Percentiles rank a stretch among this genome's conserved stretches.
These are phyloP conservation scores for Chenopodium album DNA, from an alignment of 148 eudicot species.

Conservation along the genomic window DNA sequence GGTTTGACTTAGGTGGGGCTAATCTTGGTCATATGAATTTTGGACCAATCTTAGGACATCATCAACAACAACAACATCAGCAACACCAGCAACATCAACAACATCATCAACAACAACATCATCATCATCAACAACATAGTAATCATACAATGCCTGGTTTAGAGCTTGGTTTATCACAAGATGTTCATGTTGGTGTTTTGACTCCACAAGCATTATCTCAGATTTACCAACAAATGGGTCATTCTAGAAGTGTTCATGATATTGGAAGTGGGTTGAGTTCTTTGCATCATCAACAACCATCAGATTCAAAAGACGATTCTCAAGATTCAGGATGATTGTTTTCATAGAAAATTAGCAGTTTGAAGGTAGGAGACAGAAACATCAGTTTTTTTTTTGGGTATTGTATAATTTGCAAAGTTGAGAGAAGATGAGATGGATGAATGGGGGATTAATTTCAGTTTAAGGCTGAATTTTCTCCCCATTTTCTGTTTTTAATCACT, in stretches of 20 bases:
- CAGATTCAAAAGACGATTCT: constrained; percentile 57
- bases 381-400: constrained; percentile 20
- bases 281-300: constrained; percentile 37
- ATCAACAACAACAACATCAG: constrained; percentile 9
- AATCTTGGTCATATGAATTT: constrained; percentile 54
- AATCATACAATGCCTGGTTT: constrained; percentile 48
- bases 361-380: not conserved
- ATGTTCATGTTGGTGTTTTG: constrained; percentile 57
- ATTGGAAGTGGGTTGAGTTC: constrained; percentile 27
- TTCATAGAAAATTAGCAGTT: constrained; percentile 20
- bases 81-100: constrained; percentile 5
- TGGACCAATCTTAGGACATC: constrained; percentile 48
- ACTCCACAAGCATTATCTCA: constrained; percentile 50
- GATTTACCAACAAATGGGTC: constrained; percentile 70
- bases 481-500: not conserved
- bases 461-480: not conserved
- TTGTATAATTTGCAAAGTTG: constrained; percentile 15
- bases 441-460: constrained; percentile 20
- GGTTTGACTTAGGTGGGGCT: constrained; percentile 49
- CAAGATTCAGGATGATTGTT: constrained; percentile 45
- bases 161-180: constrained; percentile 77
- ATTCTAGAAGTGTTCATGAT: constrained; percentile 20
- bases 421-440: constrained; percentile 5
- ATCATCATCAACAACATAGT: not conserved
- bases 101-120: not conserved